These are phyloP conservation scores for Phlebiopsis gigantea DNA, from an alignment of 768 basidiomycete species.

Conservation along the genomic window DNA sequence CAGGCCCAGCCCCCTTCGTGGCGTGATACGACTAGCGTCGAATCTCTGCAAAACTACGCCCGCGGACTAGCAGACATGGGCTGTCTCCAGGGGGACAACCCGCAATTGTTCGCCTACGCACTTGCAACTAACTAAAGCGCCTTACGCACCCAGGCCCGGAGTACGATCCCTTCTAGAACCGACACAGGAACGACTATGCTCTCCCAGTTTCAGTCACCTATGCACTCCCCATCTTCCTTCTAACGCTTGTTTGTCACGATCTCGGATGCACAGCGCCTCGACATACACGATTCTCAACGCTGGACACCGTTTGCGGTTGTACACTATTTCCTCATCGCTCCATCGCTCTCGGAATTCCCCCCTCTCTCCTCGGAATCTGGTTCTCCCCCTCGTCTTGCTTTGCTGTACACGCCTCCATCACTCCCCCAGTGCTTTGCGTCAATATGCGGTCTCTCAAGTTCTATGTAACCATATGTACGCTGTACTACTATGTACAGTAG, in stretches of 20 bases:
- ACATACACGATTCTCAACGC: background rate
- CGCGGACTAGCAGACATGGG: conserved; percentile 10
- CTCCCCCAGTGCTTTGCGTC: background rate
- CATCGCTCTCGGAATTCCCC: background rate
- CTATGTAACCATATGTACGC: background rate
- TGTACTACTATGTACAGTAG: conserved; percentile 9
- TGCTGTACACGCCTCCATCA: background rate
- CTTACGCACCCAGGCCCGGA: background rate
- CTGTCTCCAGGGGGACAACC: conserved; percentile 18
- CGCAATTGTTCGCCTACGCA: conserved; percentile 9
- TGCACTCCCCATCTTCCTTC: background rate
- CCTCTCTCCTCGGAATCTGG: background rate
- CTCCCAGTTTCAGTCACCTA: background rate
- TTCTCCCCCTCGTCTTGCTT: background rate
- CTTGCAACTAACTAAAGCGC: background rate
- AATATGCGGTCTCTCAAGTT: conserved; percentile 4
- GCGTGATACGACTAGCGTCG: conserved; percentile 1
- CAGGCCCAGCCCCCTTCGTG: conserved; percentile 3
- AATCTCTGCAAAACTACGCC: conserved; percentile 11
- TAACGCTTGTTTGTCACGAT: background rate
- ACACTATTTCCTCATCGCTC: background rate
- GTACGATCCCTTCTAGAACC: background rate
- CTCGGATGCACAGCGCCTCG: background rate
- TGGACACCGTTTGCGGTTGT: conserved; percentile 11
- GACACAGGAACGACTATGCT: background rate